These are phyloP conservation scores for Terfezia boudieri DNA, from an alignment of 495 filamentous ascomycete species.

Conservation along the genomic window DNA sequence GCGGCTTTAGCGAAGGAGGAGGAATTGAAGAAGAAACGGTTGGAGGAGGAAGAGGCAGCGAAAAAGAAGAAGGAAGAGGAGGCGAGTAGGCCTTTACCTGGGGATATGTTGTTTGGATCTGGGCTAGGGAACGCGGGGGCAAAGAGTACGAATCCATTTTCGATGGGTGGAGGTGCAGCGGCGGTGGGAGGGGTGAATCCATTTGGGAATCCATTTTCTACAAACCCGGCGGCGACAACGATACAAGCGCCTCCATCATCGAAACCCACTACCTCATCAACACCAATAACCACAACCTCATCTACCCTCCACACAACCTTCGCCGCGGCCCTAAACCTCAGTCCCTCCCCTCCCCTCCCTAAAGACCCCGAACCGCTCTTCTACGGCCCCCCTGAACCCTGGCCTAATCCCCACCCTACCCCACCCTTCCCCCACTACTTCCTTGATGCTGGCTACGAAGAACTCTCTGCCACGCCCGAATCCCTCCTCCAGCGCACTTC, in stretches of 20 bases:
- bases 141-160: slow-evolving; percentile 10
- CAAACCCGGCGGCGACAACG: slow-evolving; percentile 25
- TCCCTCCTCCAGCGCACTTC: slow-evolving; percentile 17
- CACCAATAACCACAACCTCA: slow-evolving; percentile 17
- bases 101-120: slow-evolving; percentile 32
- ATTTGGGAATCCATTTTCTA: slow-evolving; percentile 27
- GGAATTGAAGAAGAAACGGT: slow-evolving; percentile 9
- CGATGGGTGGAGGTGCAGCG: neutral
- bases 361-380: slow-evolving; percentile 3
- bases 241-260: slow-evolving; percentile 21
- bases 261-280: slow-evolving; percentile 16
- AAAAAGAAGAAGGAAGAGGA: slow-evolving; percentile 22
- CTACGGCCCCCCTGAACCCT: slow-evolving; percentile 33
- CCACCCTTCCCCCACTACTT: slow-evolving; percentile 48
- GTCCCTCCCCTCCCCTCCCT: no score
- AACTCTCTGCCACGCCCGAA: slow-evolving; percentile 32
- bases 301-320: no score
- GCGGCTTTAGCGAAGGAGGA: slow-evolving; percentile 27
- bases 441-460: slow-evolving; percentile 86
- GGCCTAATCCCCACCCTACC: slow-evolving; percentile 49
- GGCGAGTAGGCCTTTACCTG: slow-evolving; percentile 10
- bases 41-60: slow-evolving; percentile 14
- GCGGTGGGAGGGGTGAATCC: slow-evolving; percentile 2
- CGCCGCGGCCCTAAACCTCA: no score
- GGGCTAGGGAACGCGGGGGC: neutral